Evolutionary conservation across 768 basidiomycete species (phyloP), one percentile per base, ranked within the genome.

Genomic region (Gelatoporia subvermispora): DNA sequence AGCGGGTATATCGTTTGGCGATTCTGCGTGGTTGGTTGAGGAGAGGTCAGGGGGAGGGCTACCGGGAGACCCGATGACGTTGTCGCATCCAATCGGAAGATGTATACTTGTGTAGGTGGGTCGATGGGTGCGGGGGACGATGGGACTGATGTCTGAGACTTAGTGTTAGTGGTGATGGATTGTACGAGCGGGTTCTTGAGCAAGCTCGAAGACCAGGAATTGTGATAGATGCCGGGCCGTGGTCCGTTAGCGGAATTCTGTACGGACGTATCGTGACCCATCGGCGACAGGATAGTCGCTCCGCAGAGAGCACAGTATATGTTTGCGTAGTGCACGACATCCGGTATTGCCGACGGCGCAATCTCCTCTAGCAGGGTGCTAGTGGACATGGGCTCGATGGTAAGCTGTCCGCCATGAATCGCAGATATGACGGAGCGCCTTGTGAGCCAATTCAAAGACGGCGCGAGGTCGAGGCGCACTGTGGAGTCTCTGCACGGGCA

Each of bases 401-500:
- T 81, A 23, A 99, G 77, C 60, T 93, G 88, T 0, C 92, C 92
- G 8, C 76, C 79, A 55, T 97, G 82, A 49, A 99, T 88, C 4
- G 95, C 95, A 21, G 81, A 69, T 3, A 84, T 75, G 20, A 98
- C 86, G 3, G 84, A 83, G 23, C 93, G 82, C 22, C 93, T 79
- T 15, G 88, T 86, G n/a, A 98, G 74, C 89, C 91, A 98, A 60
- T 90, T 93, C 28, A 99, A 72, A 11, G 93, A 89, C 0, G 94
- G 91, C 0, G 96, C 93, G n/a, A 89, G 71, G 61, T 98, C 96
- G 16, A 99, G 77, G 8, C 96, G 84, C 24, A 96, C 72, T 0
- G 93, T 91, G 0, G 95, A 91, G 58, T 99, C 95, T 20, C 93
- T 92, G 64, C 3, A 50, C 45, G 35, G 2, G n/a, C 38, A 36